Base-by-base conservation (phyloP, 306 rosid species). In the Malus sylvestris region DNA sequence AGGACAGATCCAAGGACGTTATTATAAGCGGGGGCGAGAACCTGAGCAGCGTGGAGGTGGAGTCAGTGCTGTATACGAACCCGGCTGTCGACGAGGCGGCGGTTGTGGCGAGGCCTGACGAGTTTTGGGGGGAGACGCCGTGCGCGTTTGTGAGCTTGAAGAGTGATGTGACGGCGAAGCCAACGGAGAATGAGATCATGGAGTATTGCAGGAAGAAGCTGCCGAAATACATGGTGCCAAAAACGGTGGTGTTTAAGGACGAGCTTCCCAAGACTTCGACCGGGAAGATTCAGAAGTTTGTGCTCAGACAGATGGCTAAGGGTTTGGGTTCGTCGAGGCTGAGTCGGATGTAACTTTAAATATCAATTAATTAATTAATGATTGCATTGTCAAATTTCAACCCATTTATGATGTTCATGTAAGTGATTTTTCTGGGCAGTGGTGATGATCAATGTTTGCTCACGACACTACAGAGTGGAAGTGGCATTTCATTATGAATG, bases 11-110 rank as follows among this genome's bases (percentile, higher is more conserved):
- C 0, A 91, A 91, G 53, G 93, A 89, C 12, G 88, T 91, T 59
- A 91, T 91, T 6, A 91, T 91, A 3, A 85, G 82, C 68, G 96
- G 93, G 0, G 92, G 96, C 3, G 93, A 89, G 85, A 91, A 91
- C 5, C 1, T 89, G 75, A 89, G 93, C 71, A 89, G 96, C 29
- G 88, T 89, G 76, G 93, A 91, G 82, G 93, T 91, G 13, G 97
- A 91, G 80, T 60, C 86, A n/a, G 87, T 82, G 78, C 19, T 90
- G 11, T 90, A 88, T 18, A 33, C 32, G 15, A 83, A 83, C 30
- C 80, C 84, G 15, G 89, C 83, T 3, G 81, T 90, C 8, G 70
- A 73, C 0, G 92, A 90, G 76, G 96, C 71, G 51, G 92, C 91
- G 3, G 96, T 90, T 79, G 96, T 90, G 87, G 96, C 91, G 1